Evolutionary conservation across 2,329 filamentous ascomycete species (phyloP).

Genomic region (Calonectria hawksworthii): DNA sequence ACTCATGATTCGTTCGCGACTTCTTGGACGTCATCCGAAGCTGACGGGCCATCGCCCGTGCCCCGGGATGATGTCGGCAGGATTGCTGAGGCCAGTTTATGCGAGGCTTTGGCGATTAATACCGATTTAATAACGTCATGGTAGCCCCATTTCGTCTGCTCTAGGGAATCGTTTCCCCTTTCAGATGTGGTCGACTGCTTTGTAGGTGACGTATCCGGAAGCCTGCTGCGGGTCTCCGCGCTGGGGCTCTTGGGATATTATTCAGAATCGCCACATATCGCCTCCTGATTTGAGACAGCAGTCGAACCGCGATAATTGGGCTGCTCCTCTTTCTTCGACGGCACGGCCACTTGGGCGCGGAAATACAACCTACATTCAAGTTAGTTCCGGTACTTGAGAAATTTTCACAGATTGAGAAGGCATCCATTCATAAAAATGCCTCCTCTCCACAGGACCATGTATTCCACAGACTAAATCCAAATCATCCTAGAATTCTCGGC

Average conservation of each 20-base stretch:
- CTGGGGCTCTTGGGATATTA: neutral
- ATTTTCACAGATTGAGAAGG: neutral
- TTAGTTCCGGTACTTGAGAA: neutral
- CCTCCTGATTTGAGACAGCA: no score
- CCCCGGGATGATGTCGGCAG: constrained; percentile 3
- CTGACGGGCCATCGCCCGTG: neutral
- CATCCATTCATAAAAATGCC: neutral
- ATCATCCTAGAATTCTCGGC: neutral
- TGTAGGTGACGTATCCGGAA: neutral
- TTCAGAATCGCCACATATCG: neutral
- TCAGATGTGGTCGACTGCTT: neutral
- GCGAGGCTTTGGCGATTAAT: neutral
- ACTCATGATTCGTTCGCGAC: neutral
- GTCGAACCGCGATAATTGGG: neutral
- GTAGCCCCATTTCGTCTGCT: neutral
- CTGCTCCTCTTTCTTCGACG: neutral
- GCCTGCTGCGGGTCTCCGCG: neutral
- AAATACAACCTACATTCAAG: neutral
- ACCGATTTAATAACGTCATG: constrained; percentile 5
- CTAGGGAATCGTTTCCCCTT: neutral
- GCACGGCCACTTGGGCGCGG: neutral
- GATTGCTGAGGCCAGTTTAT: neutral
- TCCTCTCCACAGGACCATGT: neutral
- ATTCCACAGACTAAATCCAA: neutral
- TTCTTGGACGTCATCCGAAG: neutral